phyloP scores from a whole-genome alignment of 1,284 basidiomycete genomes.

The Rhodotorula sp. region DNA sequence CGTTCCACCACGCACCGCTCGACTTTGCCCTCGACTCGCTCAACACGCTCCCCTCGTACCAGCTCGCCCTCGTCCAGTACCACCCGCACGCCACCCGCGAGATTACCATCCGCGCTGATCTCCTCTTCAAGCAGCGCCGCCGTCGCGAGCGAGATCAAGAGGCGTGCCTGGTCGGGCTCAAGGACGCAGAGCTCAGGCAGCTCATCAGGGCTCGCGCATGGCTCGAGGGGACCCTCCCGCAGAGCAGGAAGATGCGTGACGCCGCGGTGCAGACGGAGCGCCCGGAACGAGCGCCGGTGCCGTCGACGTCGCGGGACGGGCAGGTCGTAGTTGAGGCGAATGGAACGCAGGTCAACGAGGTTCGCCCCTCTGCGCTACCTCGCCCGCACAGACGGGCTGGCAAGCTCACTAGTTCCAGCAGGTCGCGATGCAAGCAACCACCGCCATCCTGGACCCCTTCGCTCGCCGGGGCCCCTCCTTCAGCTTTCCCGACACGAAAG shows the following conservation, averaged over 20 bases:
- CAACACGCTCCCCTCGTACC: background rate
- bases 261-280: background rate
- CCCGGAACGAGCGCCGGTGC: too few species aligned
- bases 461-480: background rate
- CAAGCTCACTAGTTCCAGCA: too few species aligned
- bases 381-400: too few species aligned
- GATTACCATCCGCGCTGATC: background rate
- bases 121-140: background rate
- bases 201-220: background rate
- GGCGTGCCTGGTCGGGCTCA: background rate
- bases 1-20: background rate
- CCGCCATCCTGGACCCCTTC: background rate
- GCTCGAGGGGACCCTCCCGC: background rate
- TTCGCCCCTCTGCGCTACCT: too few species aligned
- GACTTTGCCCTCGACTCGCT: conserved; percentile 1
- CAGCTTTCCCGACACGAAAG: background rate
- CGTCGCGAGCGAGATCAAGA: background rate
- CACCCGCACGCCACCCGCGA: background rate
- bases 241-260: background rate
- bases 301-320: too few species aligned
- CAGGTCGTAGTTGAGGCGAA: too few species aligned
- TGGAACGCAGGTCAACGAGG: too few species aligned
- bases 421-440: background rate
- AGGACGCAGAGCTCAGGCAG: background rate
- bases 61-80: conserved; percentile 13